Base-by-base conservation (phyloP, 2,329 filamentous ascomycete species). In the Tolypocladium paradoxum region DNA sequence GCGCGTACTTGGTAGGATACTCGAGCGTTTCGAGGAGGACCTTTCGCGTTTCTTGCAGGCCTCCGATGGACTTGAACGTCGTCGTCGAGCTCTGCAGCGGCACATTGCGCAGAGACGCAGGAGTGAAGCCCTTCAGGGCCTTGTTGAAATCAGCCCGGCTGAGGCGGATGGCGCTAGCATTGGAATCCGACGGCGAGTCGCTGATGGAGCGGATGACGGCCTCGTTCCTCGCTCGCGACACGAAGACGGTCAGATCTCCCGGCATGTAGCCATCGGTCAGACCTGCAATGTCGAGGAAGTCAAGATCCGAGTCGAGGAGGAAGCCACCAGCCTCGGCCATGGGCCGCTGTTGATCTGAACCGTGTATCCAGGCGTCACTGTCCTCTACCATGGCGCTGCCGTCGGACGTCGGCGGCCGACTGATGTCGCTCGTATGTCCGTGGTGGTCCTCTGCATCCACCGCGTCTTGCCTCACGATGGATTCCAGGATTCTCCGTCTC, bases 231-330 rank as follows among this genome's bases (percentile, higher is more conserved):
- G 93, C 92, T 54, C 93, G 82, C 12, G 89, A 85, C 20, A 95
- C 87, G 12, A 99, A 81, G 2, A 96, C 78, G 18, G 87, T 84
- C 37, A 99, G 76, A 67, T 99, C 93, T 4, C 91, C 93, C 1
- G 93, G 92, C 91, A 97, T 96, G 66, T 97, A 99, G 1, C 93
- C 93, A 65, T 99, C 93, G 0, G 92, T 97, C 60, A 92, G 86
- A 1, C 93, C 91, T 20, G 95, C 90, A 53, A 99, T 79, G 57
- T 97, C 92, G 9, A 97, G 81, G 54, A 97, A 88, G 66, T 99
- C 93, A 11, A 99, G 81, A 49, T 87, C 81, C 0, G 82, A 73
- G 54, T 90, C 87, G 6, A 96, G 73, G 1, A 85, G 70, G 62
- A 95, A 93, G 0, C 85, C 87, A 51, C 81, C 79, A 4, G 72